A percentile compares a stretch with the other conserved stretches of the same genome.
Evolutionary conservation across 176 grass and related monocot species (phyloP).

Genomic region (Oryza rufipogon): DNA sequence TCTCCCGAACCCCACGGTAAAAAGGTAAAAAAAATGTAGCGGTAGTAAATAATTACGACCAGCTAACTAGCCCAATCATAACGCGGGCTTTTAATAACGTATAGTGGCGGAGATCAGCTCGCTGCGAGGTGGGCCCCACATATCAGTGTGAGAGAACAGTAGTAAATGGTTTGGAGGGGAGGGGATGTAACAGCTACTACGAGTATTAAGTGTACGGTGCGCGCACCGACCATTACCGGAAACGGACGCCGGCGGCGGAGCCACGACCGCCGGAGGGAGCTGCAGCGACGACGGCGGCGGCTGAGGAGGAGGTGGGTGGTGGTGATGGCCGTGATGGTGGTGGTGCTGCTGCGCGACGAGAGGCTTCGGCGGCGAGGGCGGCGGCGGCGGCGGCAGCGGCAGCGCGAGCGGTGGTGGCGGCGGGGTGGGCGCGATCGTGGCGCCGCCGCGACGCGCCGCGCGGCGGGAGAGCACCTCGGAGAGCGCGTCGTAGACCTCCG

Average conservation of each 20-base stretch:
- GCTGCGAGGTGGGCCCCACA: neutral
- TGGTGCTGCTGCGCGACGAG: constrained; percentile 7
- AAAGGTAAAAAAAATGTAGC: constrained; percentile 39
- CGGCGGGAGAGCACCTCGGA: constrained; percentile 84
- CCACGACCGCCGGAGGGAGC: constrained; percentile 22
- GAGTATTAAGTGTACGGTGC: constrained; percentile 28
- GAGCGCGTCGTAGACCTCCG: constrained; percentile 81
- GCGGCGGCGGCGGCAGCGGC: constrained; percentile 35
- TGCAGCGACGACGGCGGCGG: neutral
- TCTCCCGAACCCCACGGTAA: constrained; percentile 30
- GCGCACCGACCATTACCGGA: constrained; percentile 71
- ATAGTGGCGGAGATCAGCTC: neutral
- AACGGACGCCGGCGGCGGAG: constrained; percentile 74
- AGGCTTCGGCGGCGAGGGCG: constrained; percentile 36
- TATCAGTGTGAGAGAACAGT: constrained; percentile 31
- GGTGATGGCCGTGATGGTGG: neutral
- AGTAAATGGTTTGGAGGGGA: constrained; percentile 43
- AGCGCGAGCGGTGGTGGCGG: constrained; percentile 15
- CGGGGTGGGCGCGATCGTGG: constrained; percentile 27
- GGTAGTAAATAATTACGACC: constrained; percentile 55
- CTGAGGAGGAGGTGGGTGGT: neutral
- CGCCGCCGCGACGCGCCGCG: constrained; percentile 57
- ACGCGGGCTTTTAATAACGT: constrained; percentile 19
- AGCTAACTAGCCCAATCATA: constrained; percentile 43
- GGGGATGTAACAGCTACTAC: constrained; percentile 21